A percentile compares a stretch with the other conserved stretches of the same genome.
phyloP scores from a whole-genome alignment of 2,329 filamentous ascomycete species.

The Penicillium olsonii region DNA sequence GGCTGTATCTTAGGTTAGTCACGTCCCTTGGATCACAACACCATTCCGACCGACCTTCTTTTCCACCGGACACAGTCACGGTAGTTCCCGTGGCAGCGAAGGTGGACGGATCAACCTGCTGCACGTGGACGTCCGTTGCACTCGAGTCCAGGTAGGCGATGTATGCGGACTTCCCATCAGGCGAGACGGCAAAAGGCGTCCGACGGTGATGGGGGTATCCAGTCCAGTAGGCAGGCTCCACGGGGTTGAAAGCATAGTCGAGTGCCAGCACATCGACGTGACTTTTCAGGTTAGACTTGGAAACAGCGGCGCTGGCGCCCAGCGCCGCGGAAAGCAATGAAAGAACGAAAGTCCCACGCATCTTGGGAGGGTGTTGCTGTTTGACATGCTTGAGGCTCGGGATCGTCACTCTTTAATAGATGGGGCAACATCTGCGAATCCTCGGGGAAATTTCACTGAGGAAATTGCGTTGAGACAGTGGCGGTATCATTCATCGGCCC shows the following conservation, averaged over 20 bases:
- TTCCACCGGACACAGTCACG: slow-evolving; percentile 55
- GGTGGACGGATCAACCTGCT: slow-evolving; percentile 56
- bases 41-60: slow-evolving; percentile 46
- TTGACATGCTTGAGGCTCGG: not conserved
- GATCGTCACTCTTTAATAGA: not conserved
- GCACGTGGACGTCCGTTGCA: slow-evolving; percentile 59
- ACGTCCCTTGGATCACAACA: not conserved
- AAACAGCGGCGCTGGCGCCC: slow-evolving; percentile 23
- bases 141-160: slow-evolving; percentile 62
- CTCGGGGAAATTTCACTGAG: not conserved
- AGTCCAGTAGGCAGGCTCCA: slow-evolving; percentile 64
- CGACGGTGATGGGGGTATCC: slow-evolving; percentile 62
- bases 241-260: slow-evolving; percentile 56
- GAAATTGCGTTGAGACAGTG: not conserved
- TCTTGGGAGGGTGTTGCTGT: slow-evolving; percentile 12
- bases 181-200: slow-evolving; percentile 64
- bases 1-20: slow-evolving; percentile 33
- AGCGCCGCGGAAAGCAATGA: slow-evolving; percentile 28
- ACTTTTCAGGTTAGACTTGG: slow-evolving; percentile 36
- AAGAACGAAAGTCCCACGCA: slow-evolving; percentile 27
- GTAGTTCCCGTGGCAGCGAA: slow-evolving; percentile 56
- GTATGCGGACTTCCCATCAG: slow-evolving; percentile 60
- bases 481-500: not conserved
- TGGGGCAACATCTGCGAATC: not conserved
- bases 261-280: slow-evolving; percentile 50